Evolutionary conservation across 257 asterid species (phyloP).

Genomic region (Anisodus acutangulus): DNA sequence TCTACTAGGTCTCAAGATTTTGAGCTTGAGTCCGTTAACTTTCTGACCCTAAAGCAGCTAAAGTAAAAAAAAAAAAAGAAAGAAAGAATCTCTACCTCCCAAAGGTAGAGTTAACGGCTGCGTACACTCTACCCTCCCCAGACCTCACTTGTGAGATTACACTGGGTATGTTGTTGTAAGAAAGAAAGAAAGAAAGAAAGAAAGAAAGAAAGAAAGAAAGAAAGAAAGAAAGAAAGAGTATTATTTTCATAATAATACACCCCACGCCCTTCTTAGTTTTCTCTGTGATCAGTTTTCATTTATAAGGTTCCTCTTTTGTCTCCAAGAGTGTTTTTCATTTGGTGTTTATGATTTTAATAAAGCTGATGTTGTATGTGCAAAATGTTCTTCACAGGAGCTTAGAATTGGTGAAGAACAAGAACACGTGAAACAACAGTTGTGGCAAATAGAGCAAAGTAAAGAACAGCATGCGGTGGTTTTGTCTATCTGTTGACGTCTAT

Average conservation of each 20-base stretch:
- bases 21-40: background rate
- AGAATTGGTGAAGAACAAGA: constrained; percentile 32
- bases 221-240: background rate
- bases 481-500: constrained; percentile 75
- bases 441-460: constrained; percentile 49
- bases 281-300: constrained; percentile 22
- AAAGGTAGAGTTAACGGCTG: no score
- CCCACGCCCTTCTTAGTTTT: constrained; percentile 13
- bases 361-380: constrained; percentile 19
- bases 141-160: no score
- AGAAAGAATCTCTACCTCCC: background rate
- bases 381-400: constrained; percentile 43
- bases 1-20: background rate
- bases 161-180: no score
- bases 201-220: background rate
- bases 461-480: constrained; percentile 85
- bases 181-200: background rate
- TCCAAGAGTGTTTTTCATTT: background rate
- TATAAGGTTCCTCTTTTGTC: constrained; percentile 10
- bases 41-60: background rate
- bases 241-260: background rate
- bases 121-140: no score
- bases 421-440: constrained; percentile 31
- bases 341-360: background rate
- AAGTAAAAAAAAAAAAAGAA: background rate